Conservation (phyloP, 2,329 filamentous ascomycete genomes). For the Pezicula rhizophila region DNA sequence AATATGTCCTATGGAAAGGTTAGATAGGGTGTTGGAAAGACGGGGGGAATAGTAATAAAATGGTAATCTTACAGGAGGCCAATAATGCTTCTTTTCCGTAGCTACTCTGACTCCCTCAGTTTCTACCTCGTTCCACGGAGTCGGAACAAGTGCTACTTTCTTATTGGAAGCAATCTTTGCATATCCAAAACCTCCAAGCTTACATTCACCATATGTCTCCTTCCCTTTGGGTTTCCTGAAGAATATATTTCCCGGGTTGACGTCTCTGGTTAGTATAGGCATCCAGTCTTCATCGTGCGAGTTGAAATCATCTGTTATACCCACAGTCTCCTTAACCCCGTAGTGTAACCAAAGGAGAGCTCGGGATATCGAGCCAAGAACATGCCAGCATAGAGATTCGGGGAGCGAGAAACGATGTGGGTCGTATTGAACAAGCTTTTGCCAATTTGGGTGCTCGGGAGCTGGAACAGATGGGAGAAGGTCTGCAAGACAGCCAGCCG, state of each 20-base stretch:
- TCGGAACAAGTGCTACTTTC: conserved; percentile 3
- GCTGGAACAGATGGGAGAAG: conserved; percentile 28
- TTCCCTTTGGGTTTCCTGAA: conserved; percentile 40
- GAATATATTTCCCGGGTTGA: conserved; percentile 43
- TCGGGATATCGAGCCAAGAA: conserved; percentile 40
- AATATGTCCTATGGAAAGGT: conserved; percentile 19
- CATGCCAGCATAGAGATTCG: conserved; percentile 51
- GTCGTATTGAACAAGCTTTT: conserved; percentile 15
- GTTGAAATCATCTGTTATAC: conserved; percentile 15
- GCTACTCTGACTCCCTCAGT: not conserved
- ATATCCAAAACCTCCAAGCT: conserved; percentile 43
- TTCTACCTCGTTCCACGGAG: conserved; percentile 5
- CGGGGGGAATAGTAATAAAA: not conserved
- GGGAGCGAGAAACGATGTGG: conserved; percentile 32
- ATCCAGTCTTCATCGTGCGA: conserved; percentile 39
- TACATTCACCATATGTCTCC: conserved; percentile 48
- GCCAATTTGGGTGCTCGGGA: conserved; percentile 16
- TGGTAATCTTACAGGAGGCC: conserved; percentile 17
- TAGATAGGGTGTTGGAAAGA: not conserved
- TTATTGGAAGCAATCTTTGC: conserved; percentile 23
- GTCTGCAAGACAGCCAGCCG: conserved; percentile 41
- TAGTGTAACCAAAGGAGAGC: conserved; percentile 48
- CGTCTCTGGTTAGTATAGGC: conserved; percentile 43
- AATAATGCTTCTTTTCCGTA: conserved; percentile 16
- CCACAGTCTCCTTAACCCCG: conserved; percentile 29